Base-by-base conservation (phyloP, 176 grass and related monocot genomes). In the Pharus latifolius region DNA sequence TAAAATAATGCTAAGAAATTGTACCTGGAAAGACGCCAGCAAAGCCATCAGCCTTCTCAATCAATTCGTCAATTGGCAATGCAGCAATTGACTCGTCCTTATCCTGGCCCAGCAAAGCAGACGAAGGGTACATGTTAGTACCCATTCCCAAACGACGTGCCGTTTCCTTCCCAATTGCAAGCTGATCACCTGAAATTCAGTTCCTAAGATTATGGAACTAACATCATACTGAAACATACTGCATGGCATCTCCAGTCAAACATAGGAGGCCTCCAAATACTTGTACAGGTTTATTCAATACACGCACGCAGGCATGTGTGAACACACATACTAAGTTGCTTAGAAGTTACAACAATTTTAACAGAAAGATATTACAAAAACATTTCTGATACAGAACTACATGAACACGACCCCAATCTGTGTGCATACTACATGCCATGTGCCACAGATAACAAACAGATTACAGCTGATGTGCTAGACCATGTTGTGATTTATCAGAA, bases 101-200 rank as follows among this genome's bases (percentile, higher is more conserved):
- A 40, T 67, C 14, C 42, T 96, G 91, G 43, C 87, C 91, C 29
- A 96, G 55, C 58, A 96, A 84, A 87, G 87, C 81, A 80, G 87
- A 96, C 15, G 91, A 96, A 29, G 91, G 91, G 70, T 96, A 96
- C 91, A 96, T 96, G 46, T 96, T 96, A 42, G 91, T 96, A 80
- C 87, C 91, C 91, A 96, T 96, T 60, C 91, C 91, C 63, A 96
- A 76, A 26, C 91, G 87, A 13, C 91, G 84, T 37, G 81, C 87
- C 38, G 91, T 96, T 73, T 96, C 91, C 91, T 96, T 96, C 15
- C 84, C 91, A 20, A 96, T 96, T 27, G 91, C 87, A 60, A 96
- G 65, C 59, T 96, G 91, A 60, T 96, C 91, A 45, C 91, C 91
- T 96, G 25, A 81, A 77, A 52, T 43, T 13, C 7, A 49, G 0